Conservation (phyloP, 768 basidiomycete species). For the Leccinum subgranulosum region DNA sequence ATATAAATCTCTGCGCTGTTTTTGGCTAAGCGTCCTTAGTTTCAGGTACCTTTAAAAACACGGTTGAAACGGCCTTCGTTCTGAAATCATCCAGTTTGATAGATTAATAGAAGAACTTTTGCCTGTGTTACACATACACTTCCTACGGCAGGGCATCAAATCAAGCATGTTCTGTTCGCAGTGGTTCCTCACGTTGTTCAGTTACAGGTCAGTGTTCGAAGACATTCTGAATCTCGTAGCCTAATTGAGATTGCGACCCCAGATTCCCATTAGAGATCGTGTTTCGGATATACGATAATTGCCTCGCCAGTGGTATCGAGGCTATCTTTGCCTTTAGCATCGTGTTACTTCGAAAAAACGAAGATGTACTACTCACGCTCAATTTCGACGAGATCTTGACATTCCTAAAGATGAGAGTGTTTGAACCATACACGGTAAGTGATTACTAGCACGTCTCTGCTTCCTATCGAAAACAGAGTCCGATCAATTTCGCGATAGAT, state of each 20-base stretch:
- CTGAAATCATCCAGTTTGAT: conserved; percentile 66
- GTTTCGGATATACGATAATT: conserved; percentile 95
- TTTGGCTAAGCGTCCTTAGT: conserved; percentile 36
- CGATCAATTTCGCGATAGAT: conserved; percentile 18
- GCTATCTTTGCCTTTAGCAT: conserved; percentile 96
- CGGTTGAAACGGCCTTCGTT: conserved; percentile 1
- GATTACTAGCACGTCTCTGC: neutral
- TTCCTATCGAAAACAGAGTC: neutral
- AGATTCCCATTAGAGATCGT: conserved; percentile 95
- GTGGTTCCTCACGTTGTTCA: conserved; percentile 98
- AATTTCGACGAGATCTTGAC: conserved; percentile 91
- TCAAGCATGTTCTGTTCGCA: conserved; percentile 99
- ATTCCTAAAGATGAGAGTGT: conserved; percentile 77
- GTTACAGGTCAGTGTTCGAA: conserved; percentile 62
- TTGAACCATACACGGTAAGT: conserved; percentile 74
- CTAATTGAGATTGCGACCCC: neutral
- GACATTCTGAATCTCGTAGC: neutral
- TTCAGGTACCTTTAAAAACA: conserved; percentile 46
- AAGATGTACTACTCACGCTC: conserved; percentile 68
- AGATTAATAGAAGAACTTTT: conserved; percentile 89
- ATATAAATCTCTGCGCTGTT: neutral
- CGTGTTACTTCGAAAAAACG: conserved; percentile 82
- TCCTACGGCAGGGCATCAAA: conserved; percentile 91
- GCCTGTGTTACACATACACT: conserved; percentile 90
- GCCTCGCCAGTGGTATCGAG: conserved; percentile 94